A percentile compares a stretch with the other conserved stretches of the same genome.
Conservation (phyloP, 1,139 yeast genomes). For the Nakaseomyces sp. region DNA sequence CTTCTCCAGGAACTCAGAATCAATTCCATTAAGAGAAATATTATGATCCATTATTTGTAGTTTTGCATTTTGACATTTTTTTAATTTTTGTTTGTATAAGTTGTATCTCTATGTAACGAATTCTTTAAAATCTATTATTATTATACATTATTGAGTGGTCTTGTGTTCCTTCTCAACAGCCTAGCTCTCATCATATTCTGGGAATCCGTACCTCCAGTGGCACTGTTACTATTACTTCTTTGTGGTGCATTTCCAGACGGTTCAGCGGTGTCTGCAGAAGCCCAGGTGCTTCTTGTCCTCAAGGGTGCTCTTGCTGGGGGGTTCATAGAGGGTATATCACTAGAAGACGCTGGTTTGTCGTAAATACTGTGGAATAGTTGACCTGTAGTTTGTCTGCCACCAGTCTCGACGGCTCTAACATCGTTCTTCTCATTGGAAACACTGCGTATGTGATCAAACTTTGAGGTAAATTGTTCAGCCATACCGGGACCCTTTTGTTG, state of each 20-base stretch:
- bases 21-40: constrained; percentile 9
- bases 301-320: constrained; percentile 1
- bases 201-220: neutral
- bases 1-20: constrained; percentile 3
- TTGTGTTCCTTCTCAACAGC: constrained; percentile 1
- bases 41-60: too few relatives aligned
- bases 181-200: constrained; percentile 5
- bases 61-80: too few relatives aligned
- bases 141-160: constrained; percentile 4
- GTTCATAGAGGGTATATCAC: constrained; percentile 3
- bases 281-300: constrained; percentile 4
- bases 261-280: neutral
- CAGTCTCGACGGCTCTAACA: constrained; percentile 7
- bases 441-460: constrained; percentile 9
- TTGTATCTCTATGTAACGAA: neutral
- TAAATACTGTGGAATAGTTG: constrained; percentile 22
- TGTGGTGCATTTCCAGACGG: neutral
- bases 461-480: constrained; percentile 9
- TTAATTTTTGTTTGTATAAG: too few relatives aligned
- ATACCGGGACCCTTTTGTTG: constrained; percentile 12
- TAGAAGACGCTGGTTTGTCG: constrained; percentile 7
- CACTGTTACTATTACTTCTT: neutral
- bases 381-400: constrained; percentile 12
- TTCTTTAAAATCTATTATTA: too few relatives aligned
- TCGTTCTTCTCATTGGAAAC: constrained; percentile 10